A percentile compares a stretch with the other conserved stretches of the same genome.
Evolutionary conservation across 2,329 filamentous ascomycete genomes (phyloP).

Genomic region (Lecanoromycetidae sp.): DNA sequence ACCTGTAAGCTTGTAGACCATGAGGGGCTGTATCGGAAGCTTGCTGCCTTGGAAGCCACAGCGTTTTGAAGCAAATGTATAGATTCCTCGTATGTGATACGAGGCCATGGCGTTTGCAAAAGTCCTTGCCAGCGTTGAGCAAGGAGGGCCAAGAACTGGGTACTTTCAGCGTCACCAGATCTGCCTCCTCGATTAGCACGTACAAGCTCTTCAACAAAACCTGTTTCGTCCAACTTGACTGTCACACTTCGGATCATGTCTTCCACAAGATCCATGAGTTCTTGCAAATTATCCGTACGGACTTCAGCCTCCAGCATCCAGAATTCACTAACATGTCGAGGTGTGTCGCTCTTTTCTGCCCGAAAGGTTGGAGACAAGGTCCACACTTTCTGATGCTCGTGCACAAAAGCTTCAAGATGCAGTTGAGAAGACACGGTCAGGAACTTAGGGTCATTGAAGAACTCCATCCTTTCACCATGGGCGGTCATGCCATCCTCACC

Average conservation of each 20-base stretch:
- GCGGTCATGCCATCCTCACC: conserved; percentile 22
- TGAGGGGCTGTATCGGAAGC: conserved; percentile 55
- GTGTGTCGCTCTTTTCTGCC: conserved; percentile 85
- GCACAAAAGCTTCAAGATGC: conserved; percentile 82
- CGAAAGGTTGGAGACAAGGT: conserved; percentile 86
- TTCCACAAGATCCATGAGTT: conserved; percentile 71
- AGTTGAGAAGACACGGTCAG: conserved; percentile 90
- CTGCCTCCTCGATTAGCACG: conserved; percentile 6
- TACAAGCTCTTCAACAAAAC: conserved; percentile 44
- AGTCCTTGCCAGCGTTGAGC: conserved; percentile 58
- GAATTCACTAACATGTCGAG: conserved; percentile 89
- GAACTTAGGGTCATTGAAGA: conserved; percentile 83
- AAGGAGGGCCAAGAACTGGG: neutral
- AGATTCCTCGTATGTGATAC: conserved; percentile 71
- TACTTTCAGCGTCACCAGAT: neutral
- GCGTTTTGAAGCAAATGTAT: conserved; percentile 55
- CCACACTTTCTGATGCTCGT: conserved; percentile 85
- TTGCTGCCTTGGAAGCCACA: conserved; percentile 34
- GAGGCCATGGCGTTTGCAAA: conserved; percentile 52
- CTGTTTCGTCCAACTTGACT: conserved; percentile 37
- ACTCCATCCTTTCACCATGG: conserved; percentile 31
- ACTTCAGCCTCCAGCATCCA: conserved; percentile 96
- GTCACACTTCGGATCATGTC: conserved; percentile 55
- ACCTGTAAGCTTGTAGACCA: conserved; percentile 70
- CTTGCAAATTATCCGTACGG: conserved; percentile 58